Conservation (phyloP, 2,329 filamentous ascomycete genomes). For the Colletotrichum sidae region DNA sequence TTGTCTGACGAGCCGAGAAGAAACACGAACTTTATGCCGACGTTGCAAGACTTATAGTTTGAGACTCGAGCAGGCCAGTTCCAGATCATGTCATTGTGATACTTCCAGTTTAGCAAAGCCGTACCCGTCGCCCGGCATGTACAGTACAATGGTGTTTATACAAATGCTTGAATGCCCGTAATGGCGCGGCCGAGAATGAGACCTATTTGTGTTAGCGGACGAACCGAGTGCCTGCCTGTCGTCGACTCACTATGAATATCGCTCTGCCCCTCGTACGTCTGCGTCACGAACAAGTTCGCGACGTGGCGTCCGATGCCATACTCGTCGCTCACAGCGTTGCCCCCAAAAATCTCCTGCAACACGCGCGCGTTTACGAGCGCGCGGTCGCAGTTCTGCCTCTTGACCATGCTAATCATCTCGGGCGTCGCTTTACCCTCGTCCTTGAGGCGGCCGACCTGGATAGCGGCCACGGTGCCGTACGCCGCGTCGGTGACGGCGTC, state of each 20-base stretch:
- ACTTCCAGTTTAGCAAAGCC: neutral
- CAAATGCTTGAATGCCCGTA: slow-evolving; percentile 84
- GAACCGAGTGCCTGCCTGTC: neutral
- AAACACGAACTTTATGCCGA: no score
- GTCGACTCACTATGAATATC: slow-evolving; percentile 88
- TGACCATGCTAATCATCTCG: slow-evolving; percentile 98
- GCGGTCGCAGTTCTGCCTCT: slow-evolving; percentile 96
- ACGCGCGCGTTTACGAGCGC: slow-evolving; percentile 83
- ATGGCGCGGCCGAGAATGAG: slow-evolving; percentile 77
- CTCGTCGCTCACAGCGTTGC: slow-evolving; percentile 98
- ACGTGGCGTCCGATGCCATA: slow-evolving; percentile 96
- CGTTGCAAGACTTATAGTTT: no score
- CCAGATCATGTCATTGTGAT: no score
- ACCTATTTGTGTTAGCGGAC: slow-evolving; percentile 58
- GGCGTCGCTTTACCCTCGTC: slow-evolving; percentile 88
- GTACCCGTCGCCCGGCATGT: slow-evolving; percentile 9
- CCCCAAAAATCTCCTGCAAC: slow-evolving; percentile 95
- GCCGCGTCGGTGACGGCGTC: slow-evolving; percentile 92
- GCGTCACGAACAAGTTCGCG: slow-evolving; percentile 94
- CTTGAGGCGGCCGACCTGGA: slow-evolving; percentile 93
- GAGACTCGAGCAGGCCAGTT: no score
- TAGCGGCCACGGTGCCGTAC: slow-evolving; percentile 88
- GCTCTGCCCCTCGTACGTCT: slow-evolving; percentile 98
- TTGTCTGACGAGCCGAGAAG: no score
- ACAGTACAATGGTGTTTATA: slow-evolving; percentile 51